phyloP scores from a whole-genome alignment of 495 filamentous ascomycete genomes.

The Penicillium subrubescens region DNA sequence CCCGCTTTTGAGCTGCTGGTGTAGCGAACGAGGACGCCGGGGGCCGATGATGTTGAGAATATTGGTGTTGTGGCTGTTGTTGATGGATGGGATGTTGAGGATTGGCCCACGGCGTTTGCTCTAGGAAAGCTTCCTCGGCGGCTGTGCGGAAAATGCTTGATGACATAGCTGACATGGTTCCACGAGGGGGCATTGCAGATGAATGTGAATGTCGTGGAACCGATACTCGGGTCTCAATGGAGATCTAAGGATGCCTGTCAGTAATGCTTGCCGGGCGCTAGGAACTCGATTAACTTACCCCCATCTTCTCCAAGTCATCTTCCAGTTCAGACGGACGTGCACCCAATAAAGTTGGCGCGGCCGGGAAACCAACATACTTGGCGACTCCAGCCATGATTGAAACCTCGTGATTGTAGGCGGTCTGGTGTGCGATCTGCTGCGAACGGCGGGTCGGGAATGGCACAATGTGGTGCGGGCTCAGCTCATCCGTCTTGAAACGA shows the following conservation, averaged over 20 bases:
- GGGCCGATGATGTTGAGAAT: constrained; percentile 38
- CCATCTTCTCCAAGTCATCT: constrained; percentile 86
- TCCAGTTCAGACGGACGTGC: constrained; percentile 74
- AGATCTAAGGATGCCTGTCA: constrained; percentile 37
- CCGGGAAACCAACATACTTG: constrained; percentile 93
- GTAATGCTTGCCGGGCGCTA: background rate
- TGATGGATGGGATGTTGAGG: constrained; percentile 78
- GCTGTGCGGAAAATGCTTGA: constrained; percentile 48
- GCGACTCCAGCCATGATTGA: constrained; percentile 87
- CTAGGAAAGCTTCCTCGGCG: constrained; percentile 80
- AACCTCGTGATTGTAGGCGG: constrained; percentile 91
- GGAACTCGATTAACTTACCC: constrained; percentile 60
- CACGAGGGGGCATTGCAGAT: constrained; percentile 28
- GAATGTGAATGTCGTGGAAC: constrained; percentile 27
- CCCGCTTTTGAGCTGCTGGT: constrained; percentile 54
- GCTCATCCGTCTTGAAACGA: constrained; percentile 76
- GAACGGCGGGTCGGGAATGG: constrained; percentile 70
- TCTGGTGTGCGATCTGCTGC: constrained; percentile 75
- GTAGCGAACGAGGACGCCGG: constrained; percentile 49
- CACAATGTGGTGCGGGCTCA: constrained; percentile 77
- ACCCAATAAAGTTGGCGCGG: constrained; percentile 78
- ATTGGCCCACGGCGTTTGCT: constrained; percentile 85
- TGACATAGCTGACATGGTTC: constrained; percentile 40
- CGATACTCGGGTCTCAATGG: constrained; percentile 35
- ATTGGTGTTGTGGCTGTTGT: constrained; percentile 45